phyloP scores from a whole-genome alignment of 495 filamentous ascomycete genomes.

The Aspergillus asperescens region DNA sequence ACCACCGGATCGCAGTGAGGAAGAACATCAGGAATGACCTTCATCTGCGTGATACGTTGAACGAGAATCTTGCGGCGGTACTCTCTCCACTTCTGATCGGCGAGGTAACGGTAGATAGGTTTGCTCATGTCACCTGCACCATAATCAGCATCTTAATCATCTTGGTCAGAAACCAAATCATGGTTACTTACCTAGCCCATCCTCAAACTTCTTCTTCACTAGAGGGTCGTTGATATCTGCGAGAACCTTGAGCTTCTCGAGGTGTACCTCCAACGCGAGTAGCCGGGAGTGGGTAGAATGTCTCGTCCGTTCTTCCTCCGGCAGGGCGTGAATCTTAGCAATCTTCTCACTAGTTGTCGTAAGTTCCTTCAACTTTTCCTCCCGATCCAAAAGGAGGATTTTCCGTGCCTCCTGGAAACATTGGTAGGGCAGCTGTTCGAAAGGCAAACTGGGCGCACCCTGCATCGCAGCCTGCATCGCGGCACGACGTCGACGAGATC shows the following conservation, averaged over 20 bases:
- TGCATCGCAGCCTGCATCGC: slow-evolving; percentile 64
- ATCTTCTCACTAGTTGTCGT: slow-evolving; percentile 55
- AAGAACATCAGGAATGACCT: slow-evolving; percentile 89
- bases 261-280: slow-evolving; percentile 60
- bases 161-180: neutral
- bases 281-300: slow-evolving; percentile 58
- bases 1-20: slow-evolving; percentile 71
- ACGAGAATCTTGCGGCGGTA: slow-evolving; percentile 69
- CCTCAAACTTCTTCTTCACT: slow-evolving; percentile 92
- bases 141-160: neutral
- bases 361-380: slow-evolving; percentile 70
- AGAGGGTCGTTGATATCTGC: slow-evolving; percentile 94
- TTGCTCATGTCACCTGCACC: slow-evolving; percentile 86
- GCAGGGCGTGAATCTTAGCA: slow-evolving; percentile 51
- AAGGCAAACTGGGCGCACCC: slow-evolving; percentile 64
- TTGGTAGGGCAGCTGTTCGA: slow-evolving; percentile 90
- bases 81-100: slow-evolving; percentile 79
- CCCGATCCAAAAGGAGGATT: slow-evolving; percentile 70
- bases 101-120: slow-evolving; percentile 90
- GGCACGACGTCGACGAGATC: slow-evolving; percentile 77
- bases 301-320: slow-evolving; percentile 57
- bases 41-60: slow-evolving; percentile 85
- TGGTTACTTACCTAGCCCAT: slow-evolving; percentile 75
- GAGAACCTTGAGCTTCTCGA: slow-evolving; percentile 80
- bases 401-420: slow-evolving; percentile 95